Base-by-base conservation (phyloP, 768 basidiomycete species). In the Mycena crocata region DNA sequence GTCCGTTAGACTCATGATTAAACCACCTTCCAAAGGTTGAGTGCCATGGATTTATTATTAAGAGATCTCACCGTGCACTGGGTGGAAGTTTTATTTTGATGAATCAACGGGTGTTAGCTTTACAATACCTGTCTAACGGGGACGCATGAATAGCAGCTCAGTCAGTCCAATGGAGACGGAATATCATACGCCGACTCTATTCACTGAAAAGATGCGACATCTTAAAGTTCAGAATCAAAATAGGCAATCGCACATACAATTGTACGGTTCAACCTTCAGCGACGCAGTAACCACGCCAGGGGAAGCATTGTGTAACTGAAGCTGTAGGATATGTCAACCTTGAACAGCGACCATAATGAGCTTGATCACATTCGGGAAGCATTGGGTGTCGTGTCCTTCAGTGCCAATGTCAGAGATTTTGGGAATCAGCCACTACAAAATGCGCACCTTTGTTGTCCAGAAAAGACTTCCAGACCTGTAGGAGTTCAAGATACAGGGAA, bases 391-490 rank as follows among this genome's bases (percentile, higher is more conserved):
- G 73, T 95, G 93, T 7, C 93, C 93, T 93, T 75, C 44, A 57
- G 62, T 58, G 40, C 28, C 42, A 73, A 31, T 4, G 28, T 40
- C 5, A 8, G 6, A 21, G 17, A 28, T 12, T 30, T 28, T 45
- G 12, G 32, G 21, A 42, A 35, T 44, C 56, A 31, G 45, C 49
- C 21, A 26, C 19, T 30, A 48, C 26, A n/a, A n/a, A n/a, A n/a
- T n/a, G n/a, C 32, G 30, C 63, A 90, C 93, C 93, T 84, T 89
- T 85, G 69, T 89, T 92, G 48, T 90, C 87, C 3, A 94, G 68
- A 73, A 95, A 94, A 7, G 91, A 93, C 73, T 88, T 86, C 93
- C 93, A 94, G 57, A 94, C 93, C 93, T 92, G 73, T 42, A 24
- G 30, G 39, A 24, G 19, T 48, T 30, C 19, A 45, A 5, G 30